Evolutionary conservation across 2,329 filamentous ascomycete species (phyloP), one percentile per base, ranked within the genome.

Genomic region (Nemania serpens): DNA sequence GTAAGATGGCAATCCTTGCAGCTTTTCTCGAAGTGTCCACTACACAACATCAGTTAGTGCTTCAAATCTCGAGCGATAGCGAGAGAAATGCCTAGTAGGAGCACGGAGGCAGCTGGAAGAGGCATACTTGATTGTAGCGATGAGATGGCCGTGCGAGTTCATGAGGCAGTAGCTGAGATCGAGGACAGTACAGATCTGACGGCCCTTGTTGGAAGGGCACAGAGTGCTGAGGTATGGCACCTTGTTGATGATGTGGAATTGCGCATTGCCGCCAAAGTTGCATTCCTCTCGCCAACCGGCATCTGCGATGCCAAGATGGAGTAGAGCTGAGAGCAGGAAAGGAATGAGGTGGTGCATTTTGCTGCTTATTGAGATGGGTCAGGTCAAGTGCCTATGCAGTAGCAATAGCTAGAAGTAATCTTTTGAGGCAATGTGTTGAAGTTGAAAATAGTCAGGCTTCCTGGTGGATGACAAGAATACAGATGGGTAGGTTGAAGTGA

Each of bases 171-270:
- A 51, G 49, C 60, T 50, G 45, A 66, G 60, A 20, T 66, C 62
- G 36, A 66, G 65, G 55, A 61, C 62, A n/a, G 60, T 64, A 50
- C 65, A 66, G 10, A 65, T 56, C n/a, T 45, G 58, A 39, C 55
- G 62, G 18, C 47, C 47, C n/a, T 42, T 18, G 18, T 37, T 20
- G n/a, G 34, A 55, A 12, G 54, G 62, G 37, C 65, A 67, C 1
- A 60, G 37, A 15, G 61, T 62, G 59, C 65, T 67, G 39, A 67
- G 63, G 29, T 48, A 54, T 4, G 63, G 63, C 3, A 0, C 17
- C 5, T 3, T 46, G 7, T 48, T 1, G 25, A 64, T 49, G 50
- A 65, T 34, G 42, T 60, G 52, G 50, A 65, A 64, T 18, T 61
- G 54, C 12, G 48, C 52, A 42, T 63, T 55, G 29, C 60, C 60